Evolutionary conservation across 164 flowering plant species (phyloP).

Genomic region (Chloranthus sessilifolius): DNA sequence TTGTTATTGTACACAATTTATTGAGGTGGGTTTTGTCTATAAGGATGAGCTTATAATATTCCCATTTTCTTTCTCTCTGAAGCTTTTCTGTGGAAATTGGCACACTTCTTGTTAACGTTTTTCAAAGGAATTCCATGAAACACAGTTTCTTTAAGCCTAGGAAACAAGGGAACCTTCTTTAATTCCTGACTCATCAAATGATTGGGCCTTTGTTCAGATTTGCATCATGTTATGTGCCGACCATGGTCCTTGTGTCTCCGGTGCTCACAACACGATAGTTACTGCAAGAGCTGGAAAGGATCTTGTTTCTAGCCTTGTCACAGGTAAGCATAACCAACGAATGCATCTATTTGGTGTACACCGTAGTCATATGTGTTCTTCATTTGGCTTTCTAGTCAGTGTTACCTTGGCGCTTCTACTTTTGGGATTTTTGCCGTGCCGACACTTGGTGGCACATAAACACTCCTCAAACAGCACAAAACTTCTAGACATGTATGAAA

Average conservation of each 20-base stretch:
- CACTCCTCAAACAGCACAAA: too few species aligned
- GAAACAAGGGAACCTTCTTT: too few species aligned
- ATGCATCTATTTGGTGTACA: not conserved
- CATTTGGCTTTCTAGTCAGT: not conserved
- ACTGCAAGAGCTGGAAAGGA: conserved; percentile 98
- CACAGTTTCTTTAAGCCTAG: too few species aligned
- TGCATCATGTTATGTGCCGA: conserved; percentile 95
- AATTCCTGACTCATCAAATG: not conserved
- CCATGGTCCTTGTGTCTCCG: conserved; percentile 97
- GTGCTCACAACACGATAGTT: conserved; percentile 94
- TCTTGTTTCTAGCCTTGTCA: conserved; percentile 85
- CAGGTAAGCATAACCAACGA: conserved; percentile 65
- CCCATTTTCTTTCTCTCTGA: not conserved
- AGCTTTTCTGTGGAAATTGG: too few species aligned
- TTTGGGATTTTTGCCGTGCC: too few species aligned
- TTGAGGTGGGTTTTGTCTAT: conserved; percentile 60
- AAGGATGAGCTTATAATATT: not conserved
- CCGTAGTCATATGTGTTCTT: not conserved
- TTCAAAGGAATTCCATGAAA: too few species aligned
- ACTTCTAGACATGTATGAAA: too few species aligned
- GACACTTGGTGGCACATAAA: too few species aligned
- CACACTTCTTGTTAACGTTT: too few species aligned
- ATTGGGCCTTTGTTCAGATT: conserved; percentile 51
- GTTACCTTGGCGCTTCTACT: too few species aligned
- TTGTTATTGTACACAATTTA: conserved; percentile 72